These are phyloP conservation scores for Aspergillus ibericus DNA, from an alignment of 2,329 filamentous ascomycete species.

Conservation along the genomic window DNA sequence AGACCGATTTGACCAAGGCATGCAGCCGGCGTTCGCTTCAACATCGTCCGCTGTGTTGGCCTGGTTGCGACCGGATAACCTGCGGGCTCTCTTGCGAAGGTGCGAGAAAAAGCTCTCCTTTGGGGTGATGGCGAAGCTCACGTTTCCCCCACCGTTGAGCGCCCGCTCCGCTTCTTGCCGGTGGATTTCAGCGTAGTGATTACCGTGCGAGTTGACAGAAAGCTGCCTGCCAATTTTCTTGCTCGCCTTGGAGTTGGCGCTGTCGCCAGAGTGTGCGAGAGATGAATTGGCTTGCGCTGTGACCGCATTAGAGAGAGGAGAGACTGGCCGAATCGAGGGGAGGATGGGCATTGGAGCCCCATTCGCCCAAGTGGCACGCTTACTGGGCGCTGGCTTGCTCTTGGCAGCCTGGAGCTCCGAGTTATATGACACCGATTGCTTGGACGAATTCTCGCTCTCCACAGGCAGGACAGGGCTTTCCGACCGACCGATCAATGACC, in stretches of 20 bases:
- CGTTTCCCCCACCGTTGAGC: slow-evolving; percentile 75
- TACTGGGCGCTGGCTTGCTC: slow-evolving; percentile 61
- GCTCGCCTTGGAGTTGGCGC: slow-evolving; percentile 47
- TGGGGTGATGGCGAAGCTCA: slow-evolving; percentile 73
- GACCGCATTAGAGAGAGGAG: slow-evolving; percentile 90
- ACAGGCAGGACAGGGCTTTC: slow-evolving; percentile 65
- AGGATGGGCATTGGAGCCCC: slow-evolving; percentile 90
- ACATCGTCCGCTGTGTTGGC: slow-evolving; percentile 82
- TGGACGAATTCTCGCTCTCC: slow-evolving; percentile 38
- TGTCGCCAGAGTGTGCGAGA: slow-evolving; percentile 50
- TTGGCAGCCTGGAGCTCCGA: slow-evolving; percentile 51
- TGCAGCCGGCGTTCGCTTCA: slow-evolving; percentile 89
- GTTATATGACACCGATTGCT: slow-evolving; percentile 45
- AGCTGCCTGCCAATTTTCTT: slow-evolving; percentile 96
- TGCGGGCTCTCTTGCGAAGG: slow-evolving; percentile 84
- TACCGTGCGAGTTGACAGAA: slow-evolving; percentile 86
- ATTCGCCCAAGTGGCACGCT: slow-evolving; percentile 92
- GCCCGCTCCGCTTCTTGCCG: slow-evolving; percentile 88
- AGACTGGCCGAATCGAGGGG: slow-evolving; percentile 90
- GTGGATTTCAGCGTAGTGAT: slow-evolving; percentile 88
- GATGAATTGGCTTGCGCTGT: slow-evolving; percentile 81
- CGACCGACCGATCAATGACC: slow-evolving; percentile 82
- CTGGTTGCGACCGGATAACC: slow-evolving; percentile 89
- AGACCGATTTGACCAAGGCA: slow-evolving; percentile 83
- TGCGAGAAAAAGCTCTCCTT: slow-evolving; percentile 99